A percentile compares a stretch with the other conserved stretches of the same genome.
phyloP scores from a whole-genome alignment of 2,329 filamentous ascomycete genomes.

The Paecilomyces formosus region DNA sequence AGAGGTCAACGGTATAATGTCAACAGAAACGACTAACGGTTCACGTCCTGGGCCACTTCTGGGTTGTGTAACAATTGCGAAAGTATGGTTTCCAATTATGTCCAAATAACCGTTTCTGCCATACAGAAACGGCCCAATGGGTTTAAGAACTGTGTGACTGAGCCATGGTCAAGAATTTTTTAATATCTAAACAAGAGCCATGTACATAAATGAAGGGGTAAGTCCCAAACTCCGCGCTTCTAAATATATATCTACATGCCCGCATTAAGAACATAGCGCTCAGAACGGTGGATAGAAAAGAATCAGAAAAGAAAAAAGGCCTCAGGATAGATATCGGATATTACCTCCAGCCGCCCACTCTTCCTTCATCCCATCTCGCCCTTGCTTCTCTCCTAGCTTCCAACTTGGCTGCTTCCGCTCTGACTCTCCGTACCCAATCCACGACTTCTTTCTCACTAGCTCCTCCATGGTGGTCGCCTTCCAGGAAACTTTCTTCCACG shows the following conservation, averaged over 20 bases:
- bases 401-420: slow-evolving; percentile 69
- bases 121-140: too few relatives aligned
- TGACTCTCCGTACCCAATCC: slow-evolving; percentile 77
- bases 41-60: too few relatives aligned
- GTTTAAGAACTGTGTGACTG: too few relatives aligned
- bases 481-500: slow-evolving; percentile 88
- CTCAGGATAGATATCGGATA: background rate
- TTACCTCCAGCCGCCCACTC: slow-evolving; percentile 90
- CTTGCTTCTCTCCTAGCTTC: slow-evolving; percentile 81
- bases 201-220: background rate
- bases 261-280: background rate
- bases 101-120: too few relatives aligned
- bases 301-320: background rate
- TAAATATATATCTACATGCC: background rate
- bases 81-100: too few relatives aligned
- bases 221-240: background rate
- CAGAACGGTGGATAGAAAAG: background rate
- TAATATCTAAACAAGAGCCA: background rate
- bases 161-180: background rate
- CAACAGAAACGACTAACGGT: too few relatives aligned
- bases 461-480: slow-evolving; percentile 45
- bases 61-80: too few relatives aligned
- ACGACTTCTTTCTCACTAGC: slow-evolving; percentile 73
- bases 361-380: slow-evolving; percentile 89
- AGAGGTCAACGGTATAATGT: too few relatives aligned